Conservation (phyloP, 2,329 filamentous ascomycete species). For the Dactylellina drechsleri region DNA sequence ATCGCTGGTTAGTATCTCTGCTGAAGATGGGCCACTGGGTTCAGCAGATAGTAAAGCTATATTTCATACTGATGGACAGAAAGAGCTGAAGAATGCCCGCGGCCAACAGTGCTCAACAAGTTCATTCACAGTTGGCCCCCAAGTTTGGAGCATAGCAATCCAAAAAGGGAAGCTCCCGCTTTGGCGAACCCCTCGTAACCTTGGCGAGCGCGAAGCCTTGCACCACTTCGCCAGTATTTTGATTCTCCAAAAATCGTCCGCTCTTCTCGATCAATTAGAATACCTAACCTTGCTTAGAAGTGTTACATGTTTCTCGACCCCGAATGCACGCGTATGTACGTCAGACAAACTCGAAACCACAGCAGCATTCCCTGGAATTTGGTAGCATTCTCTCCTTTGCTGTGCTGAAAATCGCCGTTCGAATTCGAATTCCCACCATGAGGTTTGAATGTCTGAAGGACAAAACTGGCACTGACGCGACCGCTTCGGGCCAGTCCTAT, state of each 20-base stretch:
- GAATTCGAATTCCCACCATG: too few species aligned
- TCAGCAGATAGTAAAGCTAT: too few species aligned
- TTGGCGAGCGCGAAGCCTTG: constrained; percentile 11
- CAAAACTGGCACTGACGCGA: not conserved
- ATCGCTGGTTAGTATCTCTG: too few species aligned
- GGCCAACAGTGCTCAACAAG: too few species aligned
- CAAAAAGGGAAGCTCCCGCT: constrained; percentile 44
- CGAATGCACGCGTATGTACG: too few species aligned
- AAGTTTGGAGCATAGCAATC: constrained; percentile 19
- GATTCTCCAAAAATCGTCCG: not conserved
- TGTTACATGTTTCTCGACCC: not conserved
- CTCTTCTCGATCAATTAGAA: constrained; percentile 2
- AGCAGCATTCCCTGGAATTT: not conserved
- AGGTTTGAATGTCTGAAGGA: not conserved
- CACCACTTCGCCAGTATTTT: not conserved
- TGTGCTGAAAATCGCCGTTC: not conserved
- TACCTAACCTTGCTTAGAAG: not conserved
- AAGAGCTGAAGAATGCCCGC: too few species aligned
- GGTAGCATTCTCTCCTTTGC: not conserved
- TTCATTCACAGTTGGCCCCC: constrained; percentile 12
- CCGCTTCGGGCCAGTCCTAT: not conserved
- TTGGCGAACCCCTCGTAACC: constrained; percentile 20
- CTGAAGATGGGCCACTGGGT: too few species aligned
- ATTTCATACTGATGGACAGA: too few species aligned
- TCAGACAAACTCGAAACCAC: not conserved